Percentiles rank a stretch among this genome's conserved stretches.
These are phyloP conservation scores for Boletus insuetus DNA, from an alignment of 768 basidiomycete species.

Conservation along the genomic window DNA sequence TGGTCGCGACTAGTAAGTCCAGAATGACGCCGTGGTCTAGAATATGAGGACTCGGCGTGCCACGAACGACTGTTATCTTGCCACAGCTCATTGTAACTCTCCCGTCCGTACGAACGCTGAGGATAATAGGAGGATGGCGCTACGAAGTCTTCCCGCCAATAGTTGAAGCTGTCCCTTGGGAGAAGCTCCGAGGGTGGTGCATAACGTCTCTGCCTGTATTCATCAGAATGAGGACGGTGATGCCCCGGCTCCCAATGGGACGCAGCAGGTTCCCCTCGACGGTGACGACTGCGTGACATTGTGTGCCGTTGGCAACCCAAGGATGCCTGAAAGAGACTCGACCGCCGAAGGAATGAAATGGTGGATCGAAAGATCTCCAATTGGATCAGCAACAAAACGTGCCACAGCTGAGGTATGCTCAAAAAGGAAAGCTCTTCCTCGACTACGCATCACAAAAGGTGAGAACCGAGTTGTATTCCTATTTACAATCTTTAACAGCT, in stretches of 20 bases:
- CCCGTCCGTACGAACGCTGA: slow-evolving; percentile 5
- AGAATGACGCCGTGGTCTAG: slow-evolving; percentile 5
- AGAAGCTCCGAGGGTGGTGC: neutral
- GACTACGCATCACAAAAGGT: too few relatives aligned
- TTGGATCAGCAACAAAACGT: too few relatives aligned
- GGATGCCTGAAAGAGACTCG: neutral
- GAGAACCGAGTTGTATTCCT: too few relatives aligned
- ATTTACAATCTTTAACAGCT: too few relatives aligned
- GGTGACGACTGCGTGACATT: slow-evolving; percentile 17
- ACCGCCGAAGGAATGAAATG: slow-evolving; percentile 14
- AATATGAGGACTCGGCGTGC: slow-evolving; percentile 8
- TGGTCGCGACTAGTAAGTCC: slow-evolving; percentile 2
- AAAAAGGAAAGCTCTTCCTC: too few relatives aligned
- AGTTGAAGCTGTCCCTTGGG: slow-evolving; percentile 15
- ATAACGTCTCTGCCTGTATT: slow-evolving; percentile 8
- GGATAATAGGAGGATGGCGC: neutral
- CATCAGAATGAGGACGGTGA: slow-evolving; percentile 5
- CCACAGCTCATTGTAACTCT: slow-evolving; percentile 10
- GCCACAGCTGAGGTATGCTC: too few relatives aligned
- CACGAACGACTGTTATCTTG: slow-evolving; percentile 8
- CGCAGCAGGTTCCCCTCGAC: slow-evolving; percentile 8
- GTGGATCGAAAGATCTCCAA: slow-evolving; percentile 7
- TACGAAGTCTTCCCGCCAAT: slow-evolving; percentile 22
- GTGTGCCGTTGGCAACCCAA: slow-evolving; percentile 5
- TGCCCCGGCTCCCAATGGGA: slow-evolving; percentile 6